phyloP scores from a whole-genome alignment of 179 eudicot species.

The Beta macrorhiza region DNA sequence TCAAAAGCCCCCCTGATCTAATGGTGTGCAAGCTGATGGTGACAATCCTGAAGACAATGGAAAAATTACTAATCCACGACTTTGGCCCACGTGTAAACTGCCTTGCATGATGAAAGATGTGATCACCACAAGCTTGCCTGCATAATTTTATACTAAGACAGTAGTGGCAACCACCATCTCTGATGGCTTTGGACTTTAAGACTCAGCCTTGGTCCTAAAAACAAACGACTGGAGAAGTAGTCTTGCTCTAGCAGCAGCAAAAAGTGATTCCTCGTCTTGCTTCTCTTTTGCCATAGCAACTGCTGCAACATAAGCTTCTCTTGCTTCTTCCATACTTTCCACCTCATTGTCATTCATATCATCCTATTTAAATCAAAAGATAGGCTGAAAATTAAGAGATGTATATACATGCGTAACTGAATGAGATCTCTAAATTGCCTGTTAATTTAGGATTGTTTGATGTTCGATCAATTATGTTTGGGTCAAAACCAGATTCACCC shows the following conservation, averaged over 20 bases:
- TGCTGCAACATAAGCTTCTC: slow-evolving; percentile 67
- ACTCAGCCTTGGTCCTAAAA: slow-evolving; percentile 27
- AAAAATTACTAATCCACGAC: background rate
- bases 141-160: slow-evolving; percentile 12
- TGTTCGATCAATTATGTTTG: background rate
- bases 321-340: slow-evolving; percentile 67
- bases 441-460: background rate
- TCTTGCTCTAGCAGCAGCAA: slow-evolving; percentile 62
- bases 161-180: too few species aligned
- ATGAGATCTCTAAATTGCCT: too few species aligned
- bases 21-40: slow-evolving; percentile 7
- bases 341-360: slow-evolving; percentile 50
- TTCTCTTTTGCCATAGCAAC: slow-evolving; percentile 66
- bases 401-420: too few species aligned
- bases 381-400: background rate
- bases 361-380: slow-evolving; percentile 44
- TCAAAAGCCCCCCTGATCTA: slow-evolving; percentile 18
- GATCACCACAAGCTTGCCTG: slow-evolving; percentile 27
- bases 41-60: slow-evolving; percentile 12
- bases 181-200: too few species aligned
- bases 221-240: slow-evolving; percentile 65
- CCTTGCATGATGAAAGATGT: slow-evolving; percentile 28
- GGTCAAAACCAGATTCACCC: background rate
- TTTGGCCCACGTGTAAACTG: slow-evolving; percentile 1
- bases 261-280: slow-evolving; percentile 73